Evolutionary conservation across 768 basidiomycete genomes (phyloP), one percentile per base, ranked within the genome.

Genomic region (Amanita fuliginea): DNA sequence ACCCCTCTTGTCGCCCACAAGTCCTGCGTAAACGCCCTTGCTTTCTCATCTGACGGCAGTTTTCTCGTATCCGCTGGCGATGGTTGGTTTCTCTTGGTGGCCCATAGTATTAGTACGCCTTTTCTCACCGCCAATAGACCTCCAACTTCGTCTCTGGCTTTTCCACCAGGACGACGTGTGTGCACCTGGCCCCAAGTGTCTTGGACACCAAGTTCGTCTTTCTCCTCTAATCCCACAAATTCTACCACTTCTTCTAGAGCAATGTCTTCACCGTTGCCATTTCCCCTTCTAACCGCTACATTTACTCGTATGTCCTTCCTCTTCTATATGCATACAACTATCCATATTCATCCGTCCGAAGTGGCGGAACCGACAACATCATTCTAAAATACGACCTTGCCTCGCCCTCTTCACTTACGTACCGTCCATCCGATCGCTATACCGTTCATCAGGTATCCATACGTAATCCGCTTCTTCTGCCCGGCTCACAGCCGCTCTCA

Each of bases 231-330:
- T 22, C 24, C 32, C 21, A 40, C 16, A 14, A n/a, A 22, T 30
- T 28, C 13, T 30, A 33, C 43, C 44, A 26, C n/a, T 35, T 19
- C 16, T 37, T 14, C 48, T 54, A 89, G 86, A 73, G 71, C 36
- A 87, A 86, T 55, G 74, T 88, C 32, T 79, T 90, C 60, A 73
- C 76, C 14, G 66, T 89, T 26, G 75, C 75, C 42, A 87, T 89
- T 65, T 86, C 86, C 5, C 73, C 80, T 0, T 70, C 71, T 18
- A 83, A 82, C 56, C 73, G 71, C 46, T 80, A 72, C 57, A 59
- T 88, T 36, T 77, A 76, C 59, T 78, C 79, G 86, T 86, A 52
- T 60, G 83, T 68, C 5, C 26, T 22, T 40, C 19, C 55, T 30
- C 46, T 48, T 35, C 51, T 50, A 49, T 47, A 4, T 34, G 3